Evolutionary conservation across 2,329 filamentous ascomycete species (phyloP).

Genomic region (Diaporthe vaccinii): DNA sequence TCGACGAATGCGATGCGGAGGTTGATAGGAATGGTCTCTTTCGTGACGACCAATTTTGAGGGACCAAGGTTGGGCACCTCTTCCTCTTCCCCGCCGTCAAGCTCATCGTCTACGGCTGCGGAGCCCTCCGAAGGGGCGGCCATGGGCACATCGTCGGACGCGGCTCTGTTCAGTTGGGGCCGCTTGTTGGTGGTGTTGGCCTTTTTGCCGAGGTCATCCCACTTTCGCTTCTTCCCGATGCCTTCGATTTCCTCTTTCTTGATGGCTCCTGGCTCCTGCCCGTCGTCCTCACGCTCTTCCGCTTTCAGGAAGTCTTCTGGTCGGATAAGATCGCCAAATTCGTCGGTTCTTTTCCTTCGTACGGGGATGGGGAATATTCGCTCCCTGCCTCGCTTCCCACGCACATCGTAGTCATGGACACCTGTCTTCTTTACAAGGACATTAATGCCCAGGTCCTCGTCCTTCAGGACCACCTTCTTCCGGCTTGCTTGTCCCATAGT

Average conservation of each 20-base stretch:
- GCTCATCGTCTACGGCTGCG: slow-evolving; percentile 62
- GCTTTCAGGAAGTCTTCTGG: slow-evolving; percentile 94
- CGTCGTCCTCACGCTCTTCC: slow-evolving; percentile 87
- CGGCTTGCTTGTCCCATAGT: slow-evolving; percentile 86
- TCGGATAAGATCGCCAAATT: slow-evolving; percentile 93
- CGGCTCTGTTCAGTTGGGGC: slow-evolving; percentile 60
- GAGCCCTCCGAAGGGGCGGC: slow-evolving; percentile 51
- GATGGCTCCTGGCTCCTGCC: slow-evolving; percentile 69
- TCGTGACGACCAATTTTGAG: slow-evolving; percentile 78
- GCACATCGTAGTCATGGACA: slow-evolving; percentile 93
- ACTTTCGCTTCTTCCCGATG: slow-evolving; percentile 93
- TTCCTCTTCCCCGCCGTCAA: slow-evolving; percentile 70
- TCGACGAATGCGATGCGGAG: slow-evolving; percentile 89
- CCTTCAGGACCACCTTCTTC: slow-evolving; percentile 87
- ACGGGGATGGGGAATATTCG: slow-evolving; percentile 91
- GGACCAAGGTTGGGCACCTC: slow-evolving; percentile 71
- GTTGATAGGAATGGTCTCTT: slow-evolving; percentile 75
- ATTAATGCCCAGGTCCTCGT: slow-evolving; percentile 93
- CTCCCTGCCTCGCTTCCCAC: slow-evolving; percentile 91
- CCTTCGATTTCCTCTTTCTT: slow-evolving; percentile 69
- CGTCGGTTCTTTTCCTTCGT: slow-evolving; percentile 80
- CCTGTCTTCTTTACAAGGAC: slow-evolving; percentile 89
- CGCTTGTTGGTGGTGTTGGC: slow-evolving; percentile 71
- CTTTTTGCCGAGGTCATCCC: slow-evolving; percentile 77
- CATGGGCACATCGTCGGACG: slow-evolving; percentile 62